Evolutionary conservation across 163 green algal species (phyloP).

Genomic region (Scenedesmus sp.): DNA sequence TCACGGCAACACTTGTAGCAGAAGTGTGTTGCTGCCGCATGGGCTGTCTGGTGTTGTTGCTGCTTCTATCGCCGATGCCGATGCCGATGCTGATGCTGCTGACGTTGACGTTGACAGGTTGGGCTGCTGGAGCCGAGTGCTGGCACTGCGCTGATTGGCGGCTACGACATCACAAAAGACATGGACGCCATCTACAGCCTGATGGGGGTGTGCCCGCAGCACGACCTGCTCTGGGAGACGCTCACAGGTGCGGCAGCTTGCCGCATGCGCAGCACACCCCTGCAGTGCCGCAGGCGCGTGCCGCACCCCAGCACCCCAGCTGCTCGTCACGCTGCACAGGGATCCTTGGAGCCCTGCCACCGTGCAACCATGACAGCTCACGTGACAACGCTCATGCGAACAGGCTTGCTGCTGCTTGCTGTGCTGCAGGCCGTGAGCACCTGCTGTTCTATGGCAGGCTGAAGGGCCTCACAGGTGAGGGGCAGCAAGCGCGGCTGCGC

Average conservation of each 20-base stretch:
- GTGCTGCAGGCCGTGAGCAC: slow-evolving; percentile 80
- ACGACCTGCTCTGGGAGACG: slow-evolving; percentile 91
- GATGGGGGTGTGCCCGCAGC: slow-evolving; percentile 93
- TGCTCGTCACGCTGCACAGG: too few relatives aligned
- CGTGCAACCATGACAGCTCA: too few relatives aligned
- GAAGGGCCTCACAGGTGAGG: slow-evolving; percentile 82
- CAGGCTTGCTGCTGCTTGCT: background rate
- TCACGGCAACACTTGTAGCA: background rate
- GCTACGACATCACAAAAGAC: slow-evolving; percentile 66
- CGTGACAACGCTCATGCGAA: too few relatives aligned
- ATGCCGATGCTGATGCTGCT: background rate
- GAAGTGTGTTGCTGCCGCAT: background rate
- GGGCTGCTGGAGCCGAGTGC: background rate
- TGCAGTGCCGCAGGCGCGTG: too few relatives aligned
- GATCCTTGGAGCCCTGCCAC: too few relatives aligned
- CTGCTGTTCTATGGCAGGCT: slow-evolving; percentile 94
- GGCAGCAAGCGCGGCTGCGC: background rate
- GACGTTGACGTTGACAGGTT: background rate
- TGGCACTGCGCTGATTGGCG: slow-evolving; percentile 62
- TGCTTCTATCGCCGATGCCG: too few relatives aligned
- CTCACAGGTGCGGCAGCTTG: slow-evolving; percentile 69
- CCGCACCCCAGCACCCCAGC: too few relatives aligned
- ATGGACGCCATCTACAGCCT: slow-evolving; percentile 81
- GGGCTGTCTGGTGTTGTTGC: too few relatives aligned
- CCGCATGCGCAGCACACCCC: too few relatives aligned